Conservation (phyloP, 805 yeast genomes). For the Candida bentonensis region DNA sequence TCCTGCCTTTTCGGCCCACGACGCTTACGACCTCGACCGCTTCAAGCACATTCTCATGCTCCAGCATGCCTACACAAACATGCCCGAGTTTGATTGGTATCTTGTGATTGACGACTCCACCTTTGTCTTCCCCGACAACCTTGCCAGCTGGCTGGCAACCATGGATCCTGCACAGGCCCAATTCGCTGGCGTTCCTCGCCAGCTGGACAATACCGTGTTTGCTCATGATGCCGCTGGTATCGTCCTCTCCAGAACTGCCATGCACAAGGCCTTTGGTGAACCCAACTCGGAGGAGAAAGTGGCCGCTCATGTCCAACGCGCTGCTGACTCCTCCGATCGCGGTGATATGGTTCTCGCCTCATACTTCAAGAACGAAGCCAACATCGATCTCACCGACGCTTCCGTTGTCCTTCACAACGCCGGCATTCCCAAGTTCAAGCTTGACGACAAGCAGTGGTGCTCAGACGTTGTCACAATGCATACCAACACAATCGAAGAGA, state of each 20-base stretch:
- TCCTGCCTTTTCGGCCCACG: conserved; percentile 8
- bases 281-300: conserved; percentile 2
- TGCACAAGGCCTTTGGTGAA: conserved; percentile 9
- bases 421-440: conserved; percentile 1
- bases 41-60: conserved; percentile 15
- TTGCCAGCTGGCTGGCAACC: conserved; percentile 6
- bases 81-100: conserved; percentile 14
- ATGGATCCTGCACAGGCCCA: conserved; percentile 8
- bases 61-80: conserved; percentile 10
- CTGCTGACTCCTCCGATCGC: conserved; percentile 9
- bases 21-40: conserved; percentile 10
- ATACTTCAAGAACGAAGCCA: conserved; percentile 7
- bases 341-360: conserved; percentile 17
- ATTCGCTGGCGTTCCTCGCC: conserved; percentile 10
- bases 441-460: conserved; percentile 16
- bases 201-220: conserved; percentile 7
- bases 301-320: conserved; percentile 7
- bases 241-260: conserved; percentile 10
- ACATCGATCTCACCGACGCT: conserved; percentile 5
- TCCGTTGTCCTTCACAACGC: conserved; percentile 7
- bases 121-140: conserved; percentile 6
- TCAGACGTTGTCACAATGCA: conserved; percentile 13
- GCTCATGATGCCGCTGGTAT: conserved; percentile 14
- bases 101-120: conserved; percentile 10
- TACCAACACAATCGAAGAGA: conserved; percentile 12